These are phyloP conservation scores for Aeschynomene evenia DNA, from an alignment of 306 rosid genomes.

Conservation along the genomic window DNA sequence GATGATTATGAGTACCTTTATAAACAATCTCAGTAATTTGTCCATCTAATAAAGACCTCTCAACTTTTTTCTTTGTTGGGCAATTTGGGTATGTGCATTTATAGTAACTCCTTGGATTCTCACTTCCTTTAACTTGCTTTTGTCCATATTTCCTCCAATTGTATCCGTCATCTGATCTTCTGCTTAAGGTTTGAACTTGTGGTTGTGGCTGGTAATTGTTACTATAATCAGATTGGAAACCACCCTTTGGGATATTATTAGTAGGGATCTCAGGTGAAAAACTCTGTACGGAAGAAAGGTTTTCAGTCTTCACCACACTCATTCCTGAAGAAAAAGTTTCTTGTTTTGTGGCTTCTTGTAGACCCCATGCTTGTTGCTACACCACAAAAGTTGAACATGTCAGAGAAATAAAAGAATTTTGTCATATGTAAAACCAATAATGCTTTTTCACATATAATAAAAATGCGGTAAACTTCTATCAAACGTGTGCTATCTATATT, in stretches of 20 bases:
- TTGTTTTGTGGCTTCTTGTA: slow-evolving; percentile 52
- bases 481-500: too few relatives aligned
- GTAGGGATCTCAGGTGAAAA: slow-evolving; percentile 43
- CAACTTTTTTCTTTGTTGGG: slow-evolving; percentile 95
- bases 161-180: slow-evolving; percentile 87
- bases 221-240: slow-evolving; percentile 42
- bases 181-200: slow-evolving; percentile 53
- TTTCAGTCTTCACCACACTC: slow-evolving; percentile 53
- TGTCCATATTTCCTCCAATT: slow-evolving; percentile 99
- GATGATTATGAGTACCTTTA: slow-evolving; percentile 92
- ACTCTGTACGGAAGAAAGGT: slow-evolving; percentile 39
- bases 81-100: slow-evolving; percentile 93
- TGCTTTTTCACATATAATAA: too few relatives aligned
- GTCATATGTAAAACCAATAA: too few relatives aligned
- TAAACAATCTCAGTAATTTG: slow-evolving; percentile 93
- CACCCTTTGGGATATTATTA: slow-evolving; percentile 29
- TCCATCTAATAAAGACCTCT: slow-evolving; percentile 77
- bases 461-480: too few relatives aligned
- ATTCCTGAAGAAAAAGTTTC: slow-evolving; percentile 44
- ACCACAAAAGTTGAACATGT: slow-evolving; percentile 13
- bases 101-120: slow-evolving; percentile 93
- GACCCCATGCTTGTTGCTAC: slow-evolving; percentile 56
- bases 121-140: slow-evolving; percentile 96
- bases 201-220: slow-evolving; percentile 43
- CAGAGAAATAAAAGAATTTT: background rate